phyloP scores from a whole-genome alignment of 208 protist genomes.

The Crithidia sp. region DNA sequence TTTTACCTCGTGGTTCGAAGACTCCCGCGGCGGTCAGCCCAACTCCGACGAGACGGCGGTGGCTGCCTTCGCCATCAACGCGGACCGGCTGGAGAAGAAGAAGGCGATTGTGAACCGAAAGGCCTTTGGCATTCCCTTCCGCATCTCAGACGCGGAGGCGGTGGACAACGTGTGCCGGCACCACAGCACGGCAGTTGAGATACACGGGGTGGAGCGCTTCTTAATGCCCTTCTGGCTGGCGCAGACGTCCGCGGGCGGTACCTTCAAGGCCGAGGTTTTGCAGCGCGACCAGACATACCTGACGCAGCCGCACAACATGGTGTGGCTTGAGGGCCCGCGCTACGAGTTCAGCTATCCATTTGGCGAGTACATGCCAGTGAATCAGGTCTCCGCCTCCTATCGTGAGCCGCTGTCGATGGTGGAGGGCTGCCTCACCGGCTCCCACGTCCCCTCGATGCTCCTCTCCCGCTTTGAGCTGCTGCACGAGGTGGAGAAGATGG shows the following conservation, averaged over 20 bases:
- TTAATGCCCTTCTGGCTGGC: slow-evolving; percentile 90
- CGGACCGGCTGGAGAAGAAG: slow-evolving; percentile 61
- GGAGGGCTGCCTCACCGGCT: slow-evolving; percentile 73
- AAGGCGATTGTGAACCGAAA: slow-evolving; percentile 74
- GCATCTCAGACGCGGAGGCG: slow-evolving; percentile 69
- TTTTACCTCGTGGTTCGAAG: slow-evolving; percentile 76
- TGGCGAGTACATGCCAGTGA: slow-evolving; percentile 79
- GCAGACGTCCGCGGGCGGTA: slow-evolving; percentile 68
- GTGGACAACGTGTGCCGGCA: slow-evolving; percentile 82
- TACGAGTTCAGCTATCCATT: slow-evolving; percentile 92
- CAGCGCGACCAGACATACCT: slow-evolving; percentile 79
- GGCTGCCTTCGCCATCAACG: slow-evolving; percentile 68
- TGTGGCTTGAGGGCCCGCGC: slow-evolving; percentile 83
- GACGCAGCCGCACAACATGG: slow-evolving; percentile 78
- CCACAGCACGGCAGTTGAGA: slow-evolving; percentile 68
- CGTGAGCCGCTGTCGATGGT: slow-evolving; percentile 71
- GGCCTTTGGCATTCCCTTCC: slow-evolving; percentile 85
- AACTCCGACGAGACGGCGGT: slow-evolving; percentile 39
- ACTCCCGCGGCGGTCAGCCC: slow-evolving; percentile 19
- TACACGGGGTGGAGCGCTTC: slow-evolving; percentile 71
- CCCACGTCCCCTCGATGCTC: slow-evolving; percentile 89
- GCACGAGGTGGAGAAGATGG: slow-evolving; percentile 76
- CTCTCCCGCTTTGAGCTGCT: slow-evolving; percentile 87
- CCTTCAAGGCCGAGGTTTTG: slow-evolving; percentile 79
- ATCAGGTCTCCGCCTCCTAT: slow-evolving; percentile 88